Percentiles rank a stretch among this genome's conserved stretches.
Evolutionary conservation across 2,329 filamentous ascomycete species (phyloP).

Genomic region (Aspergillus awamori): DNA sequence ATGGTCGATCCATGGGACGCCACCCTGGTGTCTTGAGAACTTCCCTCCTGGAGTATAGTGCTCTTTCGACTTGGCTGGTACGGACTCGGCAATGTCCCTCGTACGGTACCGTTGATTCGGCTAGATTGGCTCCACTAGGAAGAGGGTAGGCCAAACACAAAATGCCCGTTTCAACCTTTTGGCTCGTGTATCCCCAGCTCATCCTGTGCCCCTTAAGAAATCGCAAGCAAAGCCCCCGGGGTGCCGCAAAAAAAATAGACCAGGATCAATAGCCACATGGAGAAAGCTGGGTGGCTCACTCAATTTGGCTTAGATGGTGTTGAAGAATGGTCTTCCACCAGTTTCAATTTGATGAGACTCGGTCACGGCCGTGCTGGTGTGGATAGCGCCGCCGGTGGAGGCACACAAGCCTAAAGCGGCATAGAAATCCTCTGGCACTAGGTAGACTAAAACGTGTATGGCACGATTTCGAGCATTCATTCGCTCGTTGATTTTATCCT

Average conservation of each 20-base stretch:
- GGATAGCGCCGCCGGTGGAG: neutral
- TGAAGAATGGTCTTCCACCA: neutral
- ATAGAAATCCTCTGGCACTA: neutral
- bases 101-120: neutral
- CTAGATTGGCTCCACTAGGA: slow-evolving; percentile 5
- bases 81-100: neutral
- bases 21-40: slow-evolving; percentile 14
- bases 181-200: neutral
- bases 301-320: neutral
- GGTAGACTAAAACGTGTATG: neutral
- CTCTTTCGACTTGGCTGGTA: neutral
- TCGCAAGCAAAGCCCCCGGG: too few relatives aligned
- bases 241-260: neutral
- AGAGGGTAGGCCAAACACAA: neutral
- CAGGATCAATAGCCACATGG: slow-evolving; percentile 2
- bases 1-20: slow-evolving; percentile 16
- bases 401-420: neutral
- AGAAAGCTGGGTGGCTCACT: neutral
- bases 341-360: slow-evolving; percentile 1
- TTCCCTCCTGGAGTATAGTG: slow-evolving; percentile 18
- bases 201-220: neutral
- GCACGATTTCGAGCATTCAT: neutral
- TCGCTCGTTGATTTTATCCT: neutral
- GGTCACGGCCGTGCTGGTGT: neutral
- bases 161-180: neutral